Evolutionary conservation across 2,329 filamentous ascomycete species (phyloP).

Genomic region (Lachnellula suecica): DNA sequence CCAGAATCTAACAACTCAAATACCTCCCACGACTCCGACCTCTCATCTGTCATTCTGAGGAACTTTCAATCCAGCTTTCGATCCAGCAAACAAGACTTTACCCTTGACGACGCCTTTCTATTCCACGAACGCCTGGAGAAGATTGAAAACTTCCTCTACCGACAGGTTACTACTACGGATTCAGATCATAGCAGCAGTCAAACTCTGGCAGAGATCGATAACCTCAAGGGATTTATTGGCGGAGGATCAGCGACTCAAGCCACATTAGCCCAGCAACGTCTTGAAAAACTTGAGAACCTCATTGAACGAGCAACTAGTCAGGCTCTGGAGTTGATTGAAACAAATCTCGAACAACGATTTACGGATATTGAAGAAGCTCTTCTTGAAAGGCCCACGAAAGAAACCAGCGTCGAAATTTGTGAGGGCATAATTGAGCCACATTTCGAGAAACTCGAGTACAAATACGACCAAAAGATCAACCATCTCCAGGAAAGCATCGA

Average conservation of each 20-base stretch:
- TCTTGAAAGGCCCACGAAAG: not conserved
- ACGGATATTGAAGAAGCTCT: not conserved
- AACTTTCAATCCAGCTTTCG: not conserved
- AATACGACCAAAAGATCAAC: not conserved
- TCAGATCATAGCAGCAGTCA: not conserved
- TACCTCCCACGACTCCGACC: not conserved
- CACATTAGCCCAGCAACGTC: not conserved
- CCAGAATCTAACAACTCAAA: not conserved
- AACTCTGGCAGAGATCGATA: not conserved
- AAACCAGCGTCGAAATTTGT: not conserved
- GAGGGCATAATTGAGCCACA: not conserved
- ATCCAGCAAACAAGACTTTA: not conserved
- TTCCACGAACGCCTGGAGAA: slow-evolving; percentile 7
- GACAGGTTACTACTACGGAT: not conserved
- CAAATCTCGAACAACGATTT: not conserved
- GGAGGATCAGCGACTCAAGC: not conserved
- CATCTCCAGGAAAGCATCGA: not conserved
- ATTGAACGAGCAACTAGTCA: not conserved
- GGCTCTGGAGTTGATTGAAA: not conserved
- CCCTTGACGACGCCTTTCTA: slow-evolving; percentile 1
- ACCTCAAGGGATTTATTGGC: not conserved
- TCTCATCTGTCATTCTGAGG: slow-evolving; percentile 1
- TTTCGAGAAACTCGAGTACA: not conserved
- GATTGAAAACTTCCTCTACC: slow-evolving; percentile 1
- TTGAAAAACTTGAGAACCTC: not conserved